These are phyloP conservation scores for Carallia pectinifolia DNA, from an alignment of 345 rosid genomes.

Conservation along the genomic window DNA sequence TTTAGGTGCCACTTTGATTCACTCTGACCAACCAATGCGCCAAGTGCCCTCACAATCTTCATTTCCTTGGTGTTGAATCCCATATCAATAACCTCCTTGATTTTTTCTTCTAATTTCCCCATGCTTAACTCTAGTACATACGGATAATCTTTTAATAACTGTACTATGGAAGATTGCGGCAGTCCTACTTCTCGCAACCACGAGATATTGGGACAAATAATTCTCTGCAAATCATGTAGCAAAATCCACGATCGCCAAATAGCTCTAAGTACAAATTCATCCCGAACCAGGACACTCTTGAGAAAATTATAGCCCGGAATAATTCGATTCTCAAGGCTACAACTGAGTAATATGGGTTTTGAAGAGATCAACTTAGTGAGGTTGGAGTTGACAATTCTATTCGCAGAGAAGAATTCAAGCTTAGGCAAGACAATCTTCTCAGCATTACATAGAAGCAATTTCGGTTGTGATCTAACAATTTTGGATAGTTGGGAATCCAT, in stretches of 20 bases:
- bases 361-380: constrained; percentile 32
- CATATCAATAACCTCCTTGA: constrained; percentile 41
- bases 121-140: too few species aligned
- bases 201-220: not conserved
- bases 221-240: not conserved
- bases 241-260: constrained; percentile 16
- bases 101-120: not conserved
- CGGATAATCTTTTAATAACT: too few species aligned
- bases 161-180: not conserved
- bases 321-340: constrained; percentile 38
- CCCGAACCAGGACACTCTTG: constrained; percentile 27
- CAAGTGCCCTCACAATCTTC: constrained; percentile 46
- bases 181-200: not conserved
- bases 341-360: constrained; percentile 33
- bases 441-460: constrained; percentile 28
- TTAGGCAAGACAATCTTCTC: constrained; percentile 38
- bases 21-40: constrained; percentile 42
- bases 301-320: constrained; percentile 42
- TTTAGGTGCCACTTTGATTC: constrained; percentile 38
- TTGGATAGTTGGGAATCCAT: constrained; percentile 31
- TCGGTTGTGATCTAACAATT: constrained; percentile 35
- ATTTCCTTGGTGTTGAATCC: constrained; percentile 46
- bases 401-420: constrained; percentile 37
- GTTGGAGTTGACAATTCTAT: constrained; percentile 32
- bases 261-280: constrained; percentile 38